A percentile compares a stretch with the other conserved stretches of the same genome.
phyloP scores from a whole-genome alignment of 1,284 basidiomycete species.

The Rhodofomes roseus region DNA sequence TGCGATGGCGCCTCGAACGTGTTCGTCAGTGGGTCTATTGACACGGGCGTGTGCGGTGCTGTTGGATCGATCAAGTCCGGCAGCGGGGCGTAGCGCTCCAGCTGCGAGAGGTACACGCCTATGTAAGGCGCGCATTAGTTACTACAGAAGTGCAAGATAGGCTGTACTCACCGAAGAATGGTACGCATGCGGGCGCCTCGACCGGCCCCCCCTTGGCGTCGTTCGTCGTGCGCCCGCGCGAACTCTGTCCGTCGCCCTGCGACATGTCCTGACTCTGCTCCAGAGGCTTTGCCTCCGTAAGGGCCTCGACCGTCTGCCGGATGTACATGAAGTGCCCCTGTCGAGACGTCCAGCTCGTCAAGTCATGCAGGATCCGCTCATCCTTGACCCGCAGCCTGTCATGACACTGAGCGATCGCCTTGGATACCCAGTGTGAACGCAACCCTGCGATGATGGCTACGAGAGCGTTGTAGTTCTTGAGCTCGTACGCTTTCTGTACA shows the following conservation, averaged over 20 bases:
- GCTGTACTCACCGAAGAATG: slow-evolving; percentile 64
- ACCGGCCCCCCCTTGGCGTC: slow-evolving; percentile 37
- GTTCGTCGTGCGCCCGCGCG: slow-evolving; percentile 38
- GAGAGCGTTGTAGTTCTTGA: slow-evolving; percentile 79
- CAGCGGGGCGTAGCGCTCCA: slow-evolving; percentile 61
- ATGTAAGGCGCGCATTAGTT: background rate
- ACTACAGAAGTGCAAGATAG: slow-evolving; percentile 1
- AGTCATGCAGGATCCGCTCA: slow-evolving; percentile 70
- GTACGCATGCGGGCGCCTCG: slow-evolving; percentile 56
- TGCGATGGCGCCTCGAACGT: slow-evolving; percentile 65
- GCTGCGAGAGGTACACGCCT: slow-evolving; percentile 79
- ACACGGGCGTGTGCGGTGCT: slow-evolving; percentile 63
- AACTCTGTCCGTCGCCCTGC: slow-evolving; percentile 40
- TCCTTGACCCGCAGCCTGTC: slow-evolving; percentile 70
- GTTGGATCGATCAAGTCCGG: slow-evolving; percentile 84
- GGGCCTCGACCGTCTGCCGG: slow-evolving; percentile 58
- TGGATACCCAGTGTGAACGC: slow-evolving; percentile 66
- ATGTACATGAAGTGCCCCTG: slow-evolving; percentile 76
- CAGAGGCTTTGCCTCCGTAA: slow-evolving; percentile 61
- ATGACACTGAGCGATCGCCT: slow-evolving; percentile 69
- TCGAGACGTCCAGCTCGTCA: slow-evolving; percentile 68
- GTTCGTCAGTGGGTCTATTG: slow-evolving; percentile 57
- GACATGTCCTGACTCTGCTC: slow-evolving; percentile 47
- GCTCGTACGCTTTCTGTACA: slow-evolving; percentile 75
- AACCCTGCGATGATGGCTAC: slow-evolving; percentile 82